Evolutionary conservation across 2,329 filamentous ascomycete genomes (phyloP), one percentile per base, ranked within the genome.

Genomic region (Neofusicoccum ribis): DNA sequence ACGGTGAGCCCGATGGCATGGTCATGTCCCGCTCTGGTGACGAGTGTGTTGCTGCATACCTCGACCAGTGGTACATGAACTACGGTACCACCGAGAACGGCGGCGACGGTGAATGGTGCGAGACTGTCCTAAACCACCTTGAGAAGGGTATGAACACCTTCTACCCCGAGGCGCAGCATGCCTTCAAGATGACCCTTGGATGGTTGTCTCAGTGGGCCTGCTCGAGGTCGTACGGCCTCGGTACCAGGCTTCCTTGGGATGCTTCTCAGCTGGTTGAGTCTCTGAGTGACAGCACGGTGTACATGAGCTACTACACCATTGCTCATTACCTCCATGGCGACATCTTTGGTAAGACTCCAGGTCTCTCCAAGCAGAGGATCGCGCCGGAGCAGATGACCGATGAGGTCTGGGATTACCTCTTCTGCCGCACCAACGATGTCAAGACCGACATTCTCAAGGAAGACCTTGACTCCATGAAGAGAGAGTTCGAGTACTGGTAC

Each of bases 131-230:
- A 46, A 70, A 86, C 66, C 73, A 78, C 63, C 73, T 78, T 47
- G 60, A 69, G 46, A 86, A 86, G 68, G 86, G 86, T 36, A 81
- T 97, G 67, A 91, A 97, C 78, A 91, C 91, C 7, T 98, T 91
- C 80, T 87, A 92, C 56, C 78, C 79, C 3, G 82, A 83, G 67
- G 79, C 80, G 23, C 82, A 83, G 74, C 81, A 83, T 68, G 75
- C 79, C 4, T 96, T 98, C 76, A 88, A 93, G 77, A 89, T 90
- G 69, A 93, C 94, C 44, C 83, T 99, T 49, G 88, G 90, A 77
- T 99, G 95, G 95, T 85, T 99, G 68, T 92, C 91, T 76, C 91
- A 95, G 77, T 99, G 95, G 95, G 94, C 95, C 47, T 97, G 93
- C 75, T 91, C 92, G 59, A 86, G 95, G 76, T 92, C 91, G 8